These are phyloP conservation scores for Mycena haematopus DNA, from an alignment of 768 basidiomycete genomes.

Conservation along the genomic window DNA sequence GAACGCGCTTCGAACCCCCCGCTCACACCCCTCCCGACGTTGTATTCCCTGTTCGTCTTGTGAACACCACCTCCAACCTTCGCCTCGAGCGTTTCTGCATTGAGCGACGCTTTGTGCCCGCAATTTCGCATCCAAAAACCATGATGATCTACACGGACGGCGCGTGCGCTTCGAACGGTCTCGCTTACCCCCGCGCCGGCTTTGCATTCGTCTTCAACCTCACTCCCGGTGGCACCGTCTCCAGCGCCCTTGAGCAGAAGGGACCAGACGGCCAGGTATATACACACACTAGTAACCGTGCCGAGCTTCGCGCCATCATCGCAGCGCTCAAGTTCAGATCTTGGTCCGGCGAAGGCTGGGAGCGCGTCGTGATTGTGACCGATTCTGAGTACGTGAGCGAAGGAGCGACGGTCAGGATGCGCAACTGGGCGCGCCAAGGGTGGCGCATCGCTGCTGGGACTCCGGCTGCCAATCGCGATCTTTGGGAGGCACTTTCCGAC, in stretches of 20 bases:
- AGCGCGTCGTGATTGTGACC: constrained; percentile 38
- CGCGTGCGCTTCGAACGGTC: constrained; percentile 20
- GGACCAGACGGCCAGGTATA: constrained; percentile 8
- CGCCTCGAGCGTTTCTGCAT: constrained; percentile 16
- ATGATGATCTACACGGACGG: constrained; percentile 24
- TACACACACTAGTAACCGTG: constrained; percentile 40
- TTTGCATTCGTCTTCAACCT: constrained; percentile 19
- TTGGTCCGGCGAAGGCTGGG: constrained; percentile 39
- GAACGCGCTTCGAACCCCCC: neutral
- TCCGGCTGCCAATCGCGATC: constrained; percentile 33
- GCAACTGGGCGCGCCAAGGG: constrained; percentile 33
- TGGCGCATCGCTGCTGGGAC: constrained; percentile 30
- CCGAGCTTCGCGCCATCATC: constrained; percentile 41
- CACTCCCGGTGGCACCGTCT: constrained; percentile 3
- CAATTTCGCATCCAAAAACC: constrained; percentile 10
- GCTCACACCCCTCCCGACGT: neutral
- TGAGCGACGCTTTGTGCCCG: constrained; percentile 11
- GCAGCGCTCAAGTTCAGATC: constrained; percentile 30
- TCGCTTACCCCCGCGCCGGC: constrained; percentile 5
- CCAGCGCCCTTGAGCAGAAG: neutral
- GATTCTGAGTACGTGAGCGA: constrained; percentile 40
- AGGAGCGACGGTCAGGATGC: constrained; percentile 33
- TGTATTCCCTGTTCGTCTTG: neutral
- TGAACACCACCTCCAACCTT: too few relatives aligned
- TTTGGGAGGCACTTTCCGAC: constrained; percentile 34